Evolutionary conservation across 192 early-diverging fungal genomes (phyloP).

Genomic region (Umbelopsis vinacea): DNA sequence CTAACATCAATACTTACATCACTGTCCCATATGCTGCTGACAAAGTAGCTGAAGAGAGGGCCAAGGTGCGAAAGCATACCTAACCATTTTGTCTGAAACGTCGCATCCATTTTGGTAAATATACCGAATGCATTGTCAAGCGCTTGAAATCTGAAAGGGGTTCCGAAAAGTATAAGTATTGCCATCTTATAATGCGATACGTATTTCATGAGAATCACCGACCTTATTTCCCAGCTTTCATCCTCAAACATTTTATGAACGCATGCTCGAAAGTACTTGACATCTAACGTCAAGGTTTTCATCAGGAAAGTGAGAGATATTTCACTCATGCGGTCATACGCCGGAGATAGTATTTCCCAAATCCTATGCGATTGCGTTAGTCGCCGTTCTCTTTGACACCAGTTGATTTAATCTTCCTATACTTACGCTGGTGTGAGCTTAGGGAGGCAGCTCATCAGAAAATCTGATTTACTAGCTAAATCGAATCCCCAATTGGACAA

Average conservation of each 20-base stretch:
- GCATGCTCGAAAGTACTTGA: constrained; percentile 46
- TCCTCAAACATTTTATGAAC: constrained; percentile 50
- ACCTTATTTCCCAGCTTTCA: constrained; percentile 54
- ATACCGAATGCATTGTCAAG: constrained; percentile 59
- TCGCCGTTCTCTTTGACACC: no score
- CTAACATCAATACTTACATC: constrained; percentile 36
- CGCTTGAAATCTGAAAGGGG: constrained; percentile 41
- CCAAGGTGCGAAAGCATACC: constrained; percentile 48
- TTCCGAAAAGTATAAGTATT: background rate
- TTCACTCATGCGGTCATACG: constrained; percentile 48
- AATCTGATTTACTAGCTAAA: constrained; percentile 51
- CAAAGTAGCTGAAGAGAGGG: constrained; percentile 58
- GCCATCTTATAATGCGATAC: background rate
- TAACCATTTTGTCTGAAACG: constrained; percentile 41
- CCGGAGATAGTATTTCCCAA: constrained; percentile 53
- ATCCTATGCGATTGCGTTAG: constrained; percentile 39
- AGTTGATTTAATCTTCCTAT: no score
- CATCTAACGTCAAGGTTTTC: constrained; percentile 44
- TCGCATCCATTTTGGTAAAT: constrained; percentile 60
- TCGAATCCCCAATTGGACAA: constrained; percentile 44
- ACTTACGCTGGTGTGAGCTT: constrained; percentile 53
- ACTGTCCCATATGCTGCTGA: constrained; percentile 59
- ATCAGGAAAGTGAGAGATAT: constrained; percentile 50
- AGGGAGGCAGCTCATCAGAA: constrained; percentile 50
- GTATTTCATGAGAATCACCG: constrained; percentile 6